These are phyloP conservation scores for Nakazawaea pomicola DNA, from an alignment of 805 yeast genomes.

Conservation along the genomic window DNA sequence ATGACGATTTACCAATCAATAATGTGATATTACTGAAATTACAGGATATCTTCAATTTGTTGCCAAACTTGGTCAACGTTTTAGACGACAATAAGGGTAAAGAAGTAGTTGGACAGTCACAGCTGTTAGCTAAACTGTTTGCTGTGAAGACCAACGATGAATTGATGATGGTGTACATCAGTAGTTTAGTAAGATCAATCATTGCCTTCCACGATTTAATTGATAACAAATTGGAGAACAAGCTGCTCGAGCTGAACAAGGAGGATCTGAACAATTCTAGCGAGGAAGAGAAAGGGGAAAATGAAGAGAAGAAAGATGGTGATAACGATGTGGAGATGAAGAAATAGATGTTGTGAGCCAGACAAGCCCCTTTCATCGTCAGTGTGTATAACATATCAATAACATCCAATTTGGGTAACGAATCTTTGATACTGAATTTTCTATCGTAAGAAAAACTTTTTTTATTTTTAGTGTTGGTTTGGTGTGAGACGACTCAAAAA, in stretches of 20 bases:
- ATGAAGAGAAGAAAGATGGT: slow-evolving; percentile 11
- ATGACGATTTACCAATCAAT: slow-evolving; percentile 75
- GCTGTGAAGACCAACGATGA: slow-evolving; percentile 94
- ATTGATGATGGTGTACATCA: slow-evolving; percentile 86
- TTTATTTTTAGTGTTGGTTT: too few species aligned
- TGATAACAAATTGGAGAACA: slow-evolving; percentile 89
- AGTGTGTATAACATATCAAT: neutral
- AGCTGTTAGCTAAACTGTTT: slow-evolving; percentile 64
- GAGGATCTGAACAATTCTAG: slow-evolving; percentile 7
- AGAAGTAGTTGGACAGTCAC: slow-evolving; percentile 12
- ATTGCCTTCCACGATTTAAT: slow-evolving; percentile 95
- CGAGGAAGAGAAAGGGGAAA: slow-evolving; percentile 16
- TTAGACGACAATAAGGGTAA: slow-evolving; percentile 13
- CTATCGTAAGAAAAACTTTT: too few species aligned
- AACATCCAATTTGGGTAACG: neutral
- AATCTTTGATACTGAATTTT: too few species aligned
- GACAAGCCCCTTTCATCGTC: too few species aligned
- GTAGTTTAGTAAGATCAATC: slow-evolving; percentile 87
- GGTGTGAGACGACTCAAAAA: too few species aligned
- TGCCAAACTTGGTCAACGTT: slow-evolving; percentile 64
- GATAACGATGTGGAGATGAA: slow-evolving; percentile 12
- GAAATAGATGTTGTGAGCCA: slow-evolving; percentile 10
- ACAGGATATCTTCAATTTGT: slow-evolving; percentile 89
- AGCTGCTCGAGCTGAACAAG: slow-evolving; percentile 19
- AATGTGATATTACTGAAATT: slow-evolving; percentile 86